phyloP scores from a whole-genome alignment of 2,329 filamentous ascomycete genomes.

The Trichoderma sp. region DNA sequence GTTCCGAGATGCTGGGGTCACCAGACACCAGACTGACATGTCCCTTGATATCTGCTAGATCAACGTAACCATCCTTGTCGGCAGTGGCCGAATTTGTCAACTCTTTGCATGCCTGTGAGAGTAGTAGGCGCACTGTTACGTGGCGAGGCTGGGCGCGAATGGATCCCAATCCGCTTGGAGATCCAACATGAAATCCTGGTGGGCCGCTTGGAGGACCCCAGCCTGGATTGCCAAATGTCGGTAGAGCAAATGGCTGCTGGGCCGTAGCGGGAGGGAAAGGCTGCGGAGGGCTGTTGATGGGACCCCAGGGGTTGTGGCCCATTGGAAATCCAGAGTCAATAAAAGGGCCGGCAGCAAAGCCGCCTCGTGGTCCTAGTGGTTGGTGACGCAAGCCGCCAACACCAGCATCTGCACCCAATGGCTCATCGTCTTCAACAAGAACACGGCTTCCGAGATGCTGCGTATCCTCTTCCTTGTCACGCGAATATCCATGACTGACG shows the following conservation, averaged over 20 bases:
- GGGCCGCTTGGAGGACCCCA: conserved; percentile 37
- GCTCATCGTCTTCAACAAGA: conserved; percentile 72
- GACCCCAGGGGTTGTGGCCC: conserved; percentile 43
- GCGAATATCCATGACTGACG: conserved; percentile 53
- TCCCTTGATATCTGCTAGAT: conserved; percentile 65
- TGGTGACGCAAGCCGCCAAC: conserved; percentile 44
- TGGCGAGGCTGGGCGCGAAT: conserved; percentile 57
- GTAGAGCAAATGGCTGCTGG: conserved; percentile 42
- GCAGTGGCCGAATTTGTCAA: conserved; percentile 40
- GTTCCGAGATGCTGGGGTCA: conserved; percentile 41
- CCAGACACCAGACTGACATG: conserved; percentile 56
- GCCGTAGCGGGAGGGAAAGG: conserved; percentile 41
- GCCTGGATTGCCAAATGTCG: conserved; percentile 44
- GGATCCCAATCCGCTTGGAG: conserved; percentile 32
- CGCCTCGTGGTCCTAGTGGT: conserved; percentile 46
- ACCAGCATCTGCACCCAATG: conserved; percentile 36
- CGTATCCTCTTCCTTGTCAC: conserved; percentile 63
- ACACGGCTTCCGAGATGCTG: conserved; percentile 88
- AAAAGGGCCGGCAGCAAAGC: conserved; percentile 44
- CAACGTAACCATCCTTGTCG: conserved; percentile 63
- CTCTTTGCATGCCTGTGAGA: conserved; percentile 75
- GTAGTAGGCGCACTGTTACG: conserved; percentile 66
- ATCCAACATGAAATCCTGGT: conserved; percentile 35
- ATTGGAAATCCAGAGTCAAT: conserved; percentile 41
- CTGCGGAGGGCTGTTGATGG: conserved; percentile 31